Base-by-base conservation (phyloP, 1,139 yeast species). In the Pichia sorboxylosa region DNA sequence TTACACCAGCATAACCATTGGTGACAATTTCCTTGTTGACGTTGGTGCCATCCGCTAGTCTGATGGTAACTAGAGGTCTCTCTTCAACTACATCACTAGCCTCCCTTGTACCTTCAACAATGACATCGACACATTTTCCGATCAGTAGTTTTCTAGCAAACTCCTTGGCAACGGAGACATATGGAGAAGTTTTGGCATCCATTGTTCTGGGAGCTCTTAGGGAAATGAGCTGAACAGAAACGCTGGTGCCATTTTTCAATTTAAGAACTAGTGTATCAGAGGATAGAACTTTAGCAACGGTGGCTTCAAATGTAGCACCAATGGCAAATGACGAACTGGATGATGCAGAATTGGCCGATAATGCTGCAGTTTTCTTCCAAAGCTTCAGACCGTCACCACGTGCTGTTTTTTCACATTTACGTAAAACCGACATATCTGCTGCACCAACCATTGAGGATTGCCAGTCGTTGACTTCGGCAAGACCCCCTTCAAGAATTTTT, bases 391-490 rank as follows among this genome's bases (percentile, higher is more conserved):
- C 80, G 18, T 63, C 58, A 8, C 66, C 64, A 46, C 67, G 75
- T n/a, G 92, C 93, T 2, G 63, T 52, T 43, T 64, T 72, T 52
- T 81, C 94, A 17, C 80, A 73, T 37, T 63, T 67, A 52, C 94
- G 69, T 36, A 79, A 63, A 20, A 53, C 51, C 4, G 67, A 48
- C 87, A 83, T 81, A 27, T 61, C 61, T 25, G 64, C 56, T 5
- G 85, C 61, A 3, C 94, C 94, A 36, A 84, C 59, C 32, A 73
- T 50, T n/a, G 71, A 55, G 1, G 85, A 73, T 53, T 83, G 94
- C 90, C 93, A 80, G 52, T 83, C 94, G 16, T 77, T 73, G 35
- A 82, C 71, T 43, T 74, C 75, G 7, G 79, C 94, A 27, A 74
- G 63, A 8, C 95, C 95, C 38, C 63, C 64, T 39, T 69, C 72